Percentiles rank a stretch among this genome's conserved stretches.
Conservation (phyloP, 176 grass and related monocot genomes). For the Carex cristatella region DNA sequence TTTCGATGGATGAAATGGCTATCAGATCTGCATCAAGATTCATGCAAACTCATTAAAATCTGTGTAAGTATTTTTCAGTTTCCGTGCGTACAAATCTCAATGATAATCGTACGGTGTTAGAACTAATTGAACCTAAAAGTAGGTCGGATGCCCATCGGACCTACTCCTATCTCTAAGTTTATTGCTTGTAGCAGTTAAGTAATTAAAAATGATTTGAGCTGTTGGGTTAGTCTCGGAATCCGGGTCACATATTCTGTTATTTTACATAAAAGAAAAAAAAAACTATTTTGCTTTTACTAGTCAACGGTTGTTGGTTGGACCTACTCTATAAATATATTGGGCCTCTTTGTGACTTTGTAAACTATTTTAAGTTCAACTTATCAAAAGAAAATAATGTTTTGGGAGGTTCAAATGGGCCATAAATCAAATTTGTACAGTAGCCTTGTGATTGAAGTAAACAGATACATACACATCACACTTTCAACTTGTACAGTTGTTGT, state of each 20-base stretch:
- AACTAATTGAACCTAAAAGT: too few species aligned
- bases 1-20: too few species aligned
- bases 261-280: background rate
- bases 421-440: background rate
- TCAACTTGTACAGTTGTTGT: background rate
- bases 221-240: background rate
- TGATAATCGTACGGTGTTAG: too few species aligned
- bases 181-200: background rate
- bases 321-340: background rate
- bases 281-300: background rate
- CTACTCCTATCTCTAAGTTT: background rate
- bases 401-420: background rate
- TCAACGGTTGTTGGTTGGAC: background rate
- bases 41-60: too few species aligned
- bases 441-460: background rate
- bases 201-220: background rate
- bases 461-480: background rate
- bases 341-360: background rate
- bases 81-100: too few species aligned
- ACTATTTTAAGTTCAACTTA: too few species aligned
- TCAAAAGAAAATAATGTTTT: background rate
- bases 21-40: too few species aligned
- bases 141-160: too few species aligned
- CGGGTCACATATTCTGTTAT: background rate
- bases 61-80: too few species aligned